Evolutionary conservation across 1,284 basidiomycete genomes (phyloP).

Genomic region (Amylostereum areolatum): DNA sequence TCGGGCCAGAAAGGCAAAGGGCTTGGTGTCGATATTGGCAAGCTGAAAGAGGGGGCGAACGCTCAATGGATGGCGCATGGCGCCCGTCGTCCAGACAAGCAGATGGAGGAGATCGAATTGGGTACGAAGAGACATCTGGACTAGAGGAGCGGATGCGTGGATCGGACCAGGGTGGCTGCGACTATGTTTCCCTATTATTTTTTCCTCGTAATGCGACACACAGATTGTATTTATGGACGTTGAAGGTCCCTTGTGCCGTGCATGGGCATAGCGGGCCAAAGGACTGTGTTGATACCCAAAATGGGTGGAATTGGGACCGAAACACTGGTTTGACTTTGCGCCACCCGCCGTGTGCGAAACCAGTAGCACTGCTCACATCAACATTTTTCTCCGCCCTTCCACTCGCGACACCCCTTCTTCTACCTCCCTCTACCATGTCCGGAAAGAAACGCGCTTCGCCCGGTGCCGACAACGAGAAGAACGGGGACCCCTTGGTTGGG

Average conservation of each 20-base stretch:
- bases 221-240: too few species aligned
- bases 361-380: constrained; percentile 4
- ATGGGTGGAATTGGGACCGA: too few species aligned
- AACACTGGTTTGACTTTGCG: background rate
- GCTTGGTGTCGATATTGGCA: constrained; percentile 32
- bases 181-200: background rate
- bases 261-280: too few species aligned
- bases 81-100: constrained; percentile 31
- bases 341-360: constrained; percentile 1
- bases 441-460: constrained; percentile 73
- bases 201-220: background rate
- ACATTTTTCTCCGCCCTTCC: constrained; percentile 11
- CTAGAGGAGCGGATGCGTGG: constrained; percentile 25
- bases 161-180: background rate
- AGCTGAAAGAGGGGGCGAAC: constrained; percentile 25
- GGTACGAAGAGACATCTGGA: constrained; percentile 68
- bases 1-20: constrained; percentile 77
- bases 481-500: constrained; percentile 43
- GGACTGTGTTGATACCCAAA: too few species aligned
- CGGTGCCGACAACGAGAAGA: constrained; percentile 64
- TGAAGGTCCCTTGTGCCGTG: too few species aligned
- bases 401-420: constrained; percentile 14
- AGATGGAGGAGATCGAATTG: constrained; percentile 51
- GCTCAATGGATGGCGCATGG: constrained; percentile 27
- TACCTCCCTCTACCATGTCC: constrained; percentile 15